Evolutionary conservation across 2,329 filamentous ascomycete species (phyloP).

Genomic region (Pseudocercospora cruenta): DNA sequence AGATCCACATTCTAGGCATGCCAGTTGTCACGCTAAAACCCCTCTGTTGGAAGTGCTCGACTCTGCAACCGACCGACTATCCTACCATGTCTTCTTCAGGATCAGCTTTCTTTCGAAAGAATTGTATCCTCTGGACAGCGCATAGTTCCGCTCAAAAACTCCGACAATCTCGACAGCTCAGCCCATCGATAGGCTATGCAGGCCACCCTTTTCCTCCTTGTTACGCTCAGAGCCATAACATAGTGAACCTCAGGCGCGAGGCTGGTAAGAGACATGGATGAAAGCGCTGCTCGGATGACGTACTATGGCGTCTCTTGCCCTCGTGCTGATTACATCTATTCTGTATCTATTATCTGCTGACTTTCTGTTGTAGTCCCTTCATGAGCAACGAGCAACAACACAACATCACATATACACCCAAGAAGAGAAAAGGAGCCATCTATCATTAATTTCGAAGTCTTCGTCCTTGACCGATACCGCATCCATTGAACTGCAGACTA

Average conservation of each 20-base stretch:
- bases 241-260: background rate
- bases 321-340: background rate
- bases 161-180: background rate
- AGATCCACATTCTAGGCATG: background rate
- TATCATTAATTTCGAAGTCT: background rate
- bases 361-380: background rate
- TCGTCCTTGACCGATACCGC: background rate
- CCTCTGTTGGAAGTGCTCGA: background rate
- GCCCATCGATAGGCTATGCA: background rate
- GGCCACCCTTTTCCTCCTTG: background rate
- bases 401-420: background rate
- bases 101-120: background rate
- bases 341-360: background rate
- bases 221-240: background rate
- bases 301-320: background rate
- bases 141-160: background rate
- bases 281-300: background rate
- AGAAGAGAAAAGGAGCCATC: background rate
- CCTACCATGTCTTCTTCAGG: background rate
- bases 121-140: background rate
- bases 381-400: background rate
- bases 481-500: background rate
- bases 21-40: background rate
- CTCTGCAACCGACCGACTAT: background rate
- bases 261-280: background rate